A percentile compares a stretch with the other conserved stretches of the same genome.
phyloP scores from a whole-genome alignment of 2,329 filamentous ascomycete genomes.

The Berkeleyomyces basicola region DNA sequence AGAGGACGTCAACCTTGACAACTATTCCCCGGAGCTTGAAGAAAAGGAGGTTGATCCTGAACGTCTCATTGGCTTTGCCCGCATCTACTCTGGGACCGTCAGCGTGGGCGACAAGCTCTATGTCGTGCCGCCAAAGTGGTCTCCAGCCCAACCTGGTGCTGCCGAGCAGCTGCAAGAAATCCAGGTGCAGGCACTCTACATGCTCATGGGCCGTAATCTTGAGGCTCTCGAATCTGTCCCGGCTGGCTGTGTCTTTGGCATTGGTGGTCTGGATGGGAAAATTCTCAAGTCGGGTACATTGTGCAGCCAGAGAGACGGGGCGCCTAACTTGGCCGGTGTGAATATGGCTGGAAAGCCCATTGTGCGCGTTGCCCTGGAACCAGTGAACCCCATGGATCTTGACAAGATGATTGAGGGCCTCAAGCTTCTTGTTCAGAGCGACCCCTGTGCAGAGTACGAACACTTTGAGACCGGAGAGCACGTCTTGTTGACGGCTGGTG shows the following conservation, averaged over 20 bases:
- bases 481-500: constrained; percentile 83
- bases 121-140: constrained; percentile 85
- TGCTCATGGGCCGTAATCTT: constrained; percentile 85
- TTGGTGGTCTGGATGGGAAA: constrained; percentile 78
- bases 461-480: constrained; percentile 87
- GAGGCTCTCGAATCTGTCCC: constrained; percentile 73
- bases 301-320: constrained; percentile 71
- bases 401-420: constrained; percentile 90
- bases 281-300: constrained; percentile 93
- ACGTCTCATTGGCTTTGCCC: constrained; percentile 84
- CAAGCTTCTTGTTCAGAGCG: constrained; percentile 76
- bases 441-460: constrained; percentile 91
- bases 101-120: constrained; percentile 83
- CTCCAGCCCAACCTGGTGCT: constrained; percentile 57
- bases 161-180: constrained; percentile 64
- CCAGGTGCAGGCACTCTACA: constrained; percentile 73
- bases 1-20: constrained; percentile 35
- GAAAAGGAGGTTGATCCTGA: constrained; percentile 56
- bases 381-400: constrained; percentile 73
- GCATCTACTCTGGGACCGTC: constrained; percentile 80
- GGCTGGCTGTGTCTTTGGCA: constrained; percentile 88
- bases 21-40: constrained; percentile 28
- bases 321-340: constrained; percentile 80
- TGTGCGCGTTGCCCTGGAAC: constrained; percentile 89
- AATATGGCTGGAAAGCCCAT: constrained; percentile 70